Base-by-base conservation (phyloP, 768 basidiomycete genomes). In the Roridomyces roridus region DNA sequence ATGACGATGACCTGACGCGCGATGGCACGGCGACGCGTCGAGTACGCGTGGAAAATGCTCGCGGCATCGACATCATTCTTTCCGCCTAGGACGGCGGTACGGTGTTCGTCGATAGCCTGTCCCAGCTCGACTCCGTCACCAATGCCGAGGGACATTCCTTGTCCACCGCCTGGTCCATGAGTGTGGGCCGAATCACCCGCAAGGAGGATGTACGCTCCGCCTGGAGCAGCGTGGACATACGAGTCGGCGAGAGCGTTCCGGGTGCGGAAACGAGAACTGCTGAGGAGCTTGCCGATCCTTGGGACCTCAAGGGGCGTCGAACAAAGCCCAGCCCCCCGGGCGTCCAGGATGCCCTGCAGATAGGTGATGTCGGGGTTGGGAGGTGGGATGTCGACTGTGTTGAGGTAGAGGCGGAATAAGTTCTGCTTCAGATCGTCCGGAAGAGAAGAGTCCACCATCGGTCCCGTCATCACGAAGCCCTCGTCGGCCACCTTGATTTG, bases 81-180 rank as follows among this genome's bases (percentile, higher is more conserved):
- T 36, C 42, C 43, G 17, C 17, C 43, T 9, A 52, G 43, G 18
- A 28, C n/a, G 9, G 42, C 15, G 26, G 6, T 34, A n/a, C 51
- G 51, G 36, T 74, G 75, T 31, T 66, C 69, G 23, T 65, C 62
- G 31, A 81, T 58, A 4, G 57, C 70, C 14, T 72, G 70, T 3
- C 71, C 79, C 6, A 80, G 70, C 45, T 68, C 67, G 15, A 76
- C 48, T 1, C 72, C 77, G 53, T 81, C 80, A 20, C 78, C 70
- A 14, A 81, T 60, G 5, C 79, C 77, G 25, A 81, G 70, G 57
- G 79, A 80, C 78, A 81, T 78, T 8, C 79, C 80, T 51, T 79
- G 79, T 2, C 80, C 80, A 5, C 80, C 80, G 3, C 68, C 70
- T 17, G 77, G 56, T 3, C 43, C 42, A 23, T 53, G 51, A 18